Evolutionary conservation across 1,284 basidiomycete species (phyloP).

Genomic region (Leccinum griseonigrum): DNA sequence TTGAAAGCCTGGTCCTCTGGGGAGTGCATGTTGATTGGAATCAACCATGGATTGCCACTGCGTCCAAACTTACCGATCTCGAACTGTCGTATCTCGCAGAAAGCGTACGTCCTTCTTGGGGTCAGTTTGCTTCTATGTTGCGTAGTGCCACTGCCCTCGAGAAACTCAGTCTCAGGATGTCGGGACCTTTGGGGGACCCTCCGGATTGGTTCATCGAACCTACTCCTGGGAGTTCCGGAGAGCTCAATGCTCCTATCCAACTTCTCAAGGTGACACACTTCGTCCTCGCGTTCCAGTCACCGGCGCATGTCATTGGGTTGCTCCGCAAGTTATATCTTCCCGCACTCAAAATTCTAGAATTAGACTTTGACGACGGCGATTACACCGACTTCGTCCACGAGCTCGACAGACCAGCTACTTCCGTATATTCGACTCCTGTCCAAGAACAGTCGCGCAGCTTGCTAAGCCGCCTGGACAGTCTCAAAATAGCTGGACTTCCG

Average conservation of each 20-base stretch:
- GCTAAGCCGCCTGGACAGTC: conserved; percentile 41
- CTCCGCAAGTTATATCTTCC: conserved; percentile 49
- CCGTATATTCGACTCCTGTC: conserved; percentile 28
- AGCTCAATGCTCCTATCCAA: conserved; percentile 37
- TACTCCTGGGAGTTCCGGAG: conserved; percentile 17
- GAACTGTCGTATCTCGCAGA: conserved; percentile 56
- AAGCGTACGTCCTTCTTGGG: conserved; percentile 55
- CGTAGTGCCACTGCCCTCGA: conserved; percentile 47
- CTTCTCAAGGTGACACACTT: conserved; percentile 49
- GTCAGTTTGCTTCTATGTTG: conserved; percentile 47
- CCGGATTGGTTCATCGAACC: conserved; percentile 35
- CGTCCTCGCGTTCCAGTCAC: conserved; percentile 45
- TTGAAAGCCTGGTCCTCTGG: conserved; percentile 51
- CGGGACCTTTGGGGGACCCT: conserved; percentile 48
- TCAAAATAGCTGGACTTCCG: conserved; percentile 50
- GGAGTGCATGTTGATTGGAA: conserved; percentile 66
- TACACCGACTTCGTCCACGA: conserved; percentile 45
- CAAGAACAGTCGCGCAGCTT: conserved; percentile 37
- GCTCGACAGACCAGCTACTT: conserved; percentile 32
- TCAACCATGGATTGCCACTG: conserved; percentile 38
- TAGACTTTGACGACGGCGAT: conserved; percentile 54
- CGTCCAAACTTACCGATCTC: conserved; percentile 42
- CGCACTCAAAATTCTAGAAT: conserved; percentile 42
- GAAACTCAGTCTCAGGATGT: conserved; percentile 46
- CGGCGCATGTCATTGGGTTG: conserved; percentile 44